Percentiles rank a stretch among this genome's conserved stretches.
Evolutionary conservation across 306 rosid species (phyloP).

Genomic region (Psophocarpus tetragonolobus): DNA sequence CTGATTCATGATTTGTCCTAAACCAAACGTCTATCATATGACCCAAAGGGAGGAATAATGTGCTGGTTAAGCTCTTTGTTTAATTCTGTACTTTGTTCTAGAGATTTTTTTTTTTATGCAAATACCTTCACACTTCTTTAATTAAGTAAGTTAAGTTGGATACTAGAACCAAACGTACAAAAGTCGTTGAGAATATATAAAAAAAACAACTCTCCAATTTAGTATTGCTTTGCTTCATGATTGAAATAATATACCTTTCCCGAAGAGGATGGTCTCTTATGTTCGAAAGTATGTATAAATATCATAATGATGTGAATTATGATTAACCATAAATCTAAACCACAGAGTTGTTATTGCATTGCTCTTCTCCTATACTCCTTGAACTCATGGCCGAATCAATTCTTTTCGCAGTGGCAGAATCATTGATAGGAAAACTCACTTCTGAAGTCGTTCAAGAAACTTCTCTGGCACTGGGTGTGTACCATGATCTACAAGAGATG

Average conservation of each 20-base stretch:
- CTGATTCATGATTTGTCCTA: neutral
- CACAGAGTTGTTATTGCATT: neutral
- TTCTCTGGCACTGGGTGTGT: neutral
- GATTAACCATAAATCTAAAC: too few relatives aligned
- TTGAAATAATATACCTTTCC: too few relatives aligned
- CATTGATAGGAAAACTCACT: neutral
- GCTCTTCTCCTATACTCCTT: neutral
- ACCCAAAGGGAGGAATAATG: neutral
- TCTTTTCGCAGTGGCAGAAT: neutral
- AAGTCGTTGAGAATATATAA: neutral
- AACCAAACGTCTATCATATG: neutral
- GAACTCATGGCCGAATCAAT: neutral
- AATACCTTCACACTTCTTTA: too few relatives aligned
- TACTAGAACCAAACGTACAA: neutral
- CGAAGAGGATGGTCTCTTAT: too few relatives aligned
- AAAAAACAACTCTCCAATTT: neutral
- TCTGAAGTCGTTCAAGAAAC: neutral
- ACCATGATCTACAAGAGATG: neutral
- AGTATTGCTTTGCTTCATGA: neutral
- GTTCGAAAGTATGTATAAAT: too few relatives aligned
- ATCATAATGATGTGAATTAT: too few relatives aligned
- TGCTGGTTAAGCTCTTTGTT: neutral
- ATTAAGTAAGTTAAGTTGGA: too few relatives aligned
- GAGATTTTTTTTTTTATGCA: too few relatives aligned
- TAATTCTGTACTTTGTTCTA: too few relatives aligned